Evolutionary conservation across 106 monocot species (phyloP).

Genomic region (Vanilla planifolia): DNA sequence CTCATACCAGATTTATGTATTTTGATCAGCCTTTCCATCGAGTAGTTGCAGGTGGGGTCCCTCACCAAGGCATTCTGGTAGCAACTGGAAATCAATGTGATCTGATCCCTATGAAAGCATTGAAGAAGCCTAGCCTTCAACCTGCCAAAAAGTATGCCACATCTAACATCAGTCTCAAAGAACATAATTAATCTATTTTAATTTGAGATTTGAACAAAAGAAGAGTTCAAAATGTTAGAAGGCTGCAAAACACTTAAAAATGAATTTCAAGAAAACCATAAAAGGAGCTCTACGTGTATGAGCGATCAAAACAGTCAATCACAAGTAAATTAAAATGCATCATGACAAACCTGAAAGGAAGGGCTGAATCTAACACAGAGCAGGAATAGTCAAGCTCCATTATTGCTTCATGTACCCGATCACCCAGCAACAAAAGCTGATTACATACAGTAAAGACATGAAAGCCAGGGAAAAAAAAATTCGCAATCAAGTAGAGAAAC

Average conservation of each 20-base stretch:
- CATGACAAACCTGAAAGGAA: constrained; percentile 61
- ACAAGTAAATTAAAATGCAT: constrained; percentile 5
- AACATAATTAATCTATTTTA: no score
- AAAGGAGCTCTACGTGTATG: not conserved
- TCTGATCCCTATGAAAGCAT: constrained; percentile 29
- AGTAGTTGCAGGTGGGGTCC: constrained; percentile 50
- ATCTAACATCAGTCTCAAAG: not conserved
- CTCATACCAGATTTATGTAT: constrained; percentile 52
- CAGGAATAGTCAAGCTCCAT: constrained; percentile 50
- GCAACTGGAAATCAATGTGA: constrained; percentile 33
- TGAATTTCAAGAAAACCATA: not conserved
- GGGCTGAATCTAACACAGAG: constrained; percentile 18
- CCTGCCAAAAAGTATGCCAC: constrained; percentile 23
- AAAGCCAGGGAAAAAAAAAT: no score
- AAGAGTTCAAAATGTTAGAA: not conserved
- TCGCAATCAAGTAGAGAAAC: no score
- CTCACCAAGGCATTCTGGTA: constrained; percentile 49
- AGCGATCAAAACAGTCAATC: not conserved
- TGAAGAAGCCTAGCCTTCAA: constrained; percentile 58
- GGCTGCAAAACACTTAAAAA: not conserved
- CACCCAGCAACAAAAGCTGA: constrained; percentile 76
- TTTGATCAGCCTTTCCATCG: constrained; percentile 55
- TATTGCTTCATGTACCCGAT: constrained; percentile 61
- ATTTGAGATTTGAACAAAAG: no score
- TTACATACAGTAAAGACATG: no score